These are phyloP conservation scores for Lupinus albus DNA, from an alignment of 306 rosid genomes.

Conservation along the genomic window DNA sequence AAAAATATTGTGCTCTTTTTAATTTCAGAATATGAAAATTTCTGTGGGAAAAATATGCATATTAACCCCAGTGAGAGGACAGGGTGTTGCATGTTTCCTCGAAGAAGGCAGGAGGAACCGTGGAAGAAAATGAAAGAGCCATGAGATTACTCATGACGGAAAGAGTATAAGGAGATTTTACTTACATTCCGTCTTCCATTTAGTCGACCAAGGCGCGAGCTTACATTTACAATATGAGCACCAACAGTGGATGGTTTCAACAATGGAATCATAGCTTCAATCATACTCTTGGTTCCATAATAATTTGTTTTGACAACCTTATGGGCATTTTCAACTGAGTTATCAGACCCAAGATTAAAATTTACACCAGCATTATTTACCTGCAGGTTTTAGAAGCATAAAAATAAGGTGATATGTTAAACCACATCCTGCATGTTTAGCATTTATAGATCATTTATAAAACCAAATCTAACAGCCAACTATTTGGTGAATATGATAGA, in stretches of 20 bases:
- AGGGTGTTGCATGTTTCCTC: background rate
- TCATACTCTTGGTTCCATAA: constrained; percentile 41
- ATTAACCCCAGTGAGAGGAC: constrained; percentile 22
- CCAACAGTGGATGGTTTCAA: constrained; percentile 44
- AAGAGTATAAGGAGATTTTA: constrained; percentile 11
- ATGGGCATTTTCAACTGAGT: constrained; percentile 45
- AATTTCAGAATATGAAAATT: constrained; percentile 28
- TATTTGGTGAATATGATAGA: constrained; percentile 5
- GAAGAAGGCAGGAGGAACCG: background rate
- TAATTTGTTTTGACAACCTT: constrained; percentile 45
- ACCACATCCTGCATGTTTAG: background rate
- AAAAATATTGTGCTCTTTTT: background rate
- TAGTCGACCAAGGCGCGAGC: constrained; percentile 64
- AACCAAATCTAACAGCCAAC: background rate
- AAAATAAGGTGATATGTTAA: background rate
- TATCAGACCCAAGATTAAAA: constrained; percentile 49
- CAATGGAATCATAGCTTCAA: constrained; percentile 43
- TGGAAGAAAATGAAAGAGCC: background rate
- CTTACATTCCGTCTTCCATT: constrained; percentile 89
- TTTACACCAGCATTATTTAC: constrained; percentile 50
- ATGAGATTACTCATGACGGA: constrained; percentile 7
- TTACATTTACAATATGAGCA: constrained; percentile 45
- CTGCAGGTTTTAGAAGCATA: constrained; percentile 39
- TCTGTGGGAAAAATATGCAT: background rate
- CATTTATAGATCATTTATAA: too few species aligned